A percentile compares a stretch with the other conserved stretches of the same genome.
These are phyloP conservation scores for Thymus quinquecostatus DNA, from an alignment of 257 asterid species.

Conservation along the genomic window DNA sequence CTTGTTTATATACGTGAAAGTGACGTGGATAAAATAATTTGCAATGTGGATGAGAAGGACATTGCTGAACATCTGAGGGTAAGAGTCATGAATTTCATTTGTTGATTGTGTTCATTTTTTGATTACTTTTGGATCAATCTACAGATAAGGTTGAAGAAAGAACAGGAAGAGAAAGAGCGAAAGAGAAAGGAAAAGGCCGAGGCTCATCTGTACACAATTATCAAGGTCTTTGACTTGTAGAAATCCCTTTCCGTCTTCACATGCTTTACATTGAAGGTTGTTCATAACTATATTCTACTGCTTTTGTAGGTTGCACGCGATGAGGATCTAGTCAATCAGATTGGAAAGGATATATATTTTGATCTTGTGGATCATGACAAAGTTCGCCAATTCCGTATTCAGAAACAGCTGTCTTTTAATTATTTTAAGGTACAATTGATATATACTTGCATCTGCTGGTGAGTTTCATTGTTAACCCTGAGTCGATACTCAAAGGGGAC, in stretches of 20 bases:
- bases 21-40: slow-evolving; percentile 74
- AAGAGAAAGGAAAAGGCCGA: slow-evolving; percentile 80
- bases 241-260: slow-evolving; percentile 19
- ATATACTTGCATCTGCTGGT: slow-evolving; percentile 24
- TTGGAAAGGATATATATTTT: slow-evolving; percentile 81
- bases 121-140: slow-evolving; percentile 22
- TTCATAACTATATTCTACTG: slow-evolving; percentile 13
- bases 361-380: slow-evolving; percentile 93
- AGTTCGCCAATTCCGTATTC: slow-evolving; percentile 78
- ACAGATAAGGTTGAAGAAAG: slow-evolving; percentile 77
- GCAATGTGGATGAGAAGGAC: slow-evolving; percentile 85
- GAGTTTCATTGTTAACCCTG: background rate
- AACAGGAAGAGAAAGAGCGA: slow-evolving; percentile 79
- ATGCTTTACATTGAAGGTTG: slow-evolving; percentile 7
- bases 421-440: slow-evolving; percentile 64
- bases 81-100: slow-evolving; percentile 30
- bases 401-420: slow-evolving; percentile 69
- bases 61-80: slow-evolving; percentile 86
- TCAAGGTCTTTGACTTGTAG: slow-evolving; percentile 53
- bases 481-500: background rate
- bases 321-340: slow-evolving; percentile 68
- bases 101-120: slow-evolving; percentile 25
- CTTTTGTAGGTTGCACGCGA: slow-evolving; percentile 77
- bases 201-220: slow-evolving; percentile 85
- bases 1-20: slow-evolving; percentile 86